Conservation (phyloP, 805 yeast genomes). For the Sugiyamaella smithiae region DNA sequence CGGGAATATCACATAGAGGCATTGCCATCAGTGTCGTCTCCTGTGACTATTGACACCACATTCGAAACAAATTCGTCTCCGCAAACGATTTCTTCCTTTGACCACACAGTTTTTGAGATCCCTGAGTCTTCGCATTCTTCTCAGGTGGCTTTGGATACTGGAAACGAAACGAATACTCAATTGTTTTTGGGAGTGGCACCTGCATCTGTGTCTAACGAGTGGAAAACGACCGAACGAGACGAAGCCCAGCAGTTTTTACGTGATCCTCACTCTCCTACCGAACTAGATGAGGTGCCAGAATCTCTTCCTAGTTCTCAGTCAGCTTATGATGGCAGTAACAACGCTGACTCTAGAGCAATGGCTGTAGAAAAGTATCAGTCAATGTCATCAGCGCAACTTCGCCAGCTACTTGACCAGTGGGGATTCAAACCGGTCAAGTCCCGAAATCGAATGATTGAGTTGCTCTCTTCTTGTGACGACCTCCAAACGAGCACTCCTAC, state of each 20-base stretch:
- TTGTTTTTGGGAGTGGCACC: not conserved
- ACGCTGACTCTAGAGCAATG: too few relatives aligned
- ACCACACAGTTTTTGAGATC: too few relatives aligned
- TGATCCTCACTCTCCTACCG: too few relatives aligned
- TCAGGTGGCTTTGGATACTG: not conserved
- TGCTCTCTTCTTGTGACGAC: slow-evolving; percentile 5
- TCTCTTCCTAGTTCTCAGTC: too few relatives aligned
- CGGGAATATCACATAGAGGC: too few relatives aligned
- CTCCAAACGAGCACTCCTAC: not conserved
- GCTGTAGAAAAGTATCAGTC: not conserved
- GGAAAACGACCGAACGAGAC: not conserved
- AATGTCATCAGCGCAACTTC: slow-evolving; percentile 9
- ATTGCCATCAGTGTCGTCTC: too few relatives aligned
- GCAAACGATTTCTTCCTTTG: too few relatives aligned
- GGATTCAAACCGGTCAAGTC: slow-evolving; percentile 18
- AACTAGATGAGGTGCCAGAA: not conserved
- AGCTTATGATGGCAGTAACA: not conserved
- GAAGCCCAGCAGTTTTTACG: too few relatives aligned
- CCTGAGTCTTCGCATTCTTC: not conserved
- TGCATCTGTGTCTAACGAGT: not conserved
- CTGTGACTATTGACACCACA: too few relatives aligned
- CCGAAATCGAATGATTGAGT: slow-evolving; percentile 15
- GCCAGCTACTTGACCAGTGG: slow-evolving; percentile 5
- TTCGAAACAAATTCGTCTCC: too few relatives aligned
- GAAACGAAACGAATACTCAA: not conserved